A percentile compares a stretch with the other conserved stretches of the same genome.
phyloP scores from a whole-genome alignment of 208 protist species.

The Wallacemonas sp. region DNA sequence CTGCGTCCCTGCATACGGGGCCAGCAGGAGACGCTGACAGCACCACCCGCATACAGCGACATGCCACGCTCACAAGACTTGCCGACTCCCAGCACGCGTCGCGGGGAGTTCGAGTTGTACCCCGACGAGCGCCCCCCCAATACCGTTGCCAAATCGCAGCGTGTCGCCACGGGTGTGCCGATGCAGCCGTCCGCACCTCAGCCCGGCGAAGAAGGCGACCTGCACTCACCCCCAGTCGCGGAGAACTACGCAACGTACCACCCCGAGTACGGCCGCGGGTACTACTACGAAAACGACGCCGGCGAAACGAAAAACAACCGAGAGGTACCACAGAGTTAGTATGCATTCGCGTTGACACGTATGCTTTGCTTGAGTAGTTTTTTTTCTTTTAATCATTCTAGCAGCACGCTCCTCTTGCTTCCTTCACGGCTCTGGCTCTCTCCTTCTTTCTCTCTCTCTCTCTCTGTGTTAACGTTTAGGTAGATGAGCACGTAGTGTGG shows the following conservation, averaged over 20 bases:
- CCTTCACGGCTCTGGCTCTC: too few relatives aligned
- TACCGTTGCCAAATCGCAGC: neutral
- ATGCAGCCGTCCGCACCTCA: neutral
- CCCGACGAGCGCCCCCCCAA: too few relatives aligned
- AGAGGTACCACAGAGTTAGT: neutral
- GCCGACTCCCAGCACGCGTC: neutral
- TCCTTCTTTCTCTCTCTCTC: too few relatives aligned
- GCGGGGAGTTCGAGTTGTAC: constrained; percentile 1
- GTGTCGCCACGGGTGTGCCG: constrained; percentile 7
- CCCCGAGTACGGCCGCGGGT: constrained; percentile 8
- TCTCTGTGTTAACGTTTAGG: too few relatives aligned
- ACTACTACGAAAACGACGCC: neutral
- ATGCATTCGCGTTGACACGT: too few relatives aligned
- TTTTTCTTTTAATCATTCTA: too few relatives aligned
- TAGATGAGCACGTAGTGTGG: too few relatives aligned
- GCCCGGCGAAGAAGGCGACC: neutral
- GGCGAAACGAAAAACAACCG: constrained; percentile 2
- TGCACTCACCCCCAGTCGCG: neutral
- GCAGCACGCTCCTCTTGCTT: too few relatives aligned
- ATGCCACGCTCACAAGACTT: neutral
- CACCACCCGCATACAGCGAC: neutral
- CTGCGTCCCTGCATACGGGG: neutral
- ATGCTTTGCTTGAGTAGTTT: too few relatives aligned
- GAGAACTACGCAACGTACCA: constrained; percentile 16
- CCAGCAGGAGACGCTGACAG: neutral